Evolutionary conservation across 352 stramenopile species (phyloP).

Genomic region (Phytophthora foliorum): DNA sequence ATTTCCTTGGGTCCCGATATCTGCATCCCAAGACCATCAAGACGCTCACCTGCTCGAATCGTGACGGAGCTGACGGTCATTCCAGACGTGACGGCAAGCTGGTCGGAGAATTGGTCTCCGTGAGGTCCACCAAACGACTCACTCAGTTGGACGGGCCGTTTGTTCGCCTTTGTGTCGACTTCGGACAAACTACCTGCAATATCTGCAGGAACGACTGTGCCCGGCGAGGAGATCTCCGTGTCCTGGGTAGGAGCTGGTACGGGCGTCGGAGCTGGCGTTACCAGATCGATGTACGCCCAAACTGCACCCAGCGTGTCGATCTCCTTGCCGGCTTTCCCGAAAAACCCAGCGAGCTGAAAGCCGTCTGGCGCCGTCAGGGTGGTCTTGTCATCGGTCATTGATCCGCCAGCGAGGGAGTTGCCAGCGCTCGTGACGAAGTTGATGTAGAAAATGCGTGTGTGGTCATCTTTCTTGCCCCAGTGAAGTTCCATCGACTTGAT

Average conservation of each 20-base stretch:
- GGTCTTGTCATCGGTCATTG: constrained; percentile 21
- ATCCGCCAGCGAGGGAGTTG: constrained; percentile 30
- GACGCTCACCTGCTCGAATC: constrained; percentile 35
- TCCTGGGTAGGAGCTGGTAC: constrained; percentile 10
- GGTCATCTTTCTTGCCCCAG: too few species aligned
- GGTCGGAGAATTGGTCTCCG: constrained; percentile 48
- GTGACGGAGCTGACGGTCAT: constrained; percentile 37
- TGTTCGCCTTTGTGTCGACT: constrained; percentile 21
- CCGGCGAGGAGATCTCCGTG: constrained; percentile 20
- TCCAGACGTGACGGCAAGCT: constrained; percentile 30
- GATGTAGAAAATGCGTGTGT: too few species aligned
- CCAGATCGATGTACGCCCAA: constrained; percentile 32
- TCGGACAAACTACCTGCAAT: constrained; percentile 35
- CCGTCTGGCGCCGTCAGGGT: constrained; percentile 30
- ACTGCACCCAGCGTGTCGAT: constrained; percentile 31
- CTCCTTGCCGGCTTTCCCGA: constrained; percentile 21
- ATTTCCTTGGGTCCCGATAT: constrained; percentile 22
- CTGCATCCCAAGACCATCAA: constrained; percentile 25
- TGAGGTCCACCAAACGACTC: constrained; percentile 50
- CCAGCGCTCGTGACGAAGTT: constrained; percentile 35
- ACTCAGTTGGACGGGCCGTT: constrained; percentile 39
- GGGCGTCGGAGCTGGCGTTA: constrained; percentile 27
- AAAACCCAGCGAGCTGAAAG: constrained; percentile 32
- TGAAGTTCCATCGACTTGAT: too few species aligned
- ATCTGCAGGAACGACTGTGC: constrained; percentile 19